Conservation (phyloP, 345 rosid genomes). For the Cardamine resedifolia region DNA sequence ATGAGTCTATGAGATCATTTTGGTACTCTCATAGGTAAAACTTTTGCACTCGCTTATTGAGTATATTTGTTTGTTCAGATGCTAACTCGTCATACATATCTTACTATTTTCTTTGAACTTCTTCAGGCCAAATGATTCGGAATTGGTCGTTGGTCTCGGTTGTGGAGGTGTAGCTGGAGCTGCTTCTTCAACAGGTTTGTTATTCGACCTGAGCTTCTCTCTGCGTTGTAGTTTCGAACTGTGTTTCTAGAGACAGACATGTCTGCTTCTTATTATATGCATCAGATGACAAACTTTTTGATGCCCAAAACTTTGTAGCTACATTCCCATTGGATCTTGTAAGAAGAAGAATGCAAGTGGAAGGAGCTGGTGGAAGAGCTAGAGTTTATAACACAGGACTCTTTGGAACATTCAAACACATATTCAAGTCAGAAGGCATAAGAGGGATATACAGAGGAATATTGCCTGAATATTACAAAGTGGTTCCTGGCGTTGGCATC, state of each 20-base stretch:
- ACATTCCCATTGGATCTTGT: slow-evolving; percentile 96
- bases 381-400: slow-evolving; percentile 75
- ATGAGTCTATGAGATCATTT: slow-evolving; percentile 63
- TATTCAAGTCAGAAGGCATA: slow-evolving; percentile 74
- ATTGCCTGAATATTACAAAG: slow-evolving; percentile 94
- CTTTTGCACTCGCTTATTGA: neutral
- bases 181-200: slow-evolving; percentile 86
- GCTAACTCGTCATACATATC: neutral
- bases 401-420: slow-evolving; percentile 70
- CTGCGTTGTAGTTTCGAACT: neutral
- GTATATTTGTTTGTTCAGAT: neutral
- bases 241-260: neutral
- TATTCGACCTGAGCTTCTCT: neutral
- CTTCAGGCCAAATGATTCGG: slow-evolving; percentile 72
- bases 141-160: slow-evolving; percentile 58
- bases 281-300: neutral
- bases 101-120: slow-evolving; percentile 6
- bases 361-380: slow-evolving; percentile 94
- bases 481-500: slow-evolving; percentile 91
- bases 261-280: neutral
- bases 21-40: slow-evolving; percentile 75
- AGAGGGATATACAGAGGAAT: slow-evolving; percentile 92
- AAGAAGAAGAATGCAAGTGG: slow-evolving; percentile 92
- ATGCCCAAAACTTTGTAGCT: slow-evolving; percentile 41
- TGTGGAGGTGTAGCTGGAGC: slow-evolving; percentile 96